Base-by-base conservation (phyloP, 352 stramenopile genomes). In the Globisporangium polare region DNA sequence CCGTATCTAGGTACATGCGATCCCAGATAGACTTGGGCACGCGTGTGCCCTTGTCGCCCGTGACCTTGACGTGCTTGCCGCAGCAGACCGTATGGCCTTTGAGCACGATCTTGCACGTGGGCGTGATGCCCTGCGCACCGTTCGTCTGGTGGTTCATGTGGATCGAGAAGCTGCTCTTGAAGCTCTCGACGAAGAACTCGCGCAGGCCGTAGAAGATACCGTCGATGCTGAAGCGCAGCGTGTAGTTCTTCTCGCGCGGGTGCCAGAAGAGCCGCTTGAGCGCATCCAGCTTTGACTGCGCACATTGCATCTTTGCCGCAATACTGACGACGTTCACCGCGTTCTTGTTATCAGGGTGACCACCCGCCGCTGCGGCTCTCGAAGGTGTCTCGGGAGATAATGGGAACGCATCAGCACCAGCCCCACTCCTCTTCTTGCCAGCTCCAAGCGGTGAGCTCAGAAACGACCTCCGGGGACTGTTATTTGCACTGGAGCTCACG, bases 1-100 rank as follows among this genome's bases (percentile, higher is more conserved):
- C 77, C 2, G 80, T 80, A 52, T 90, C 73, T 39, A 91, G 68
- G 60, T 88, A 88, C 82, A 92, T 90, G 27, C 74, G 69, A 27
- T 88, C 77, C 83, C 83, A 93, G n/a, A 90, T 71, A 6, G 81
- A 86, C 53, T 91, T 91, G 3, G 83, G 83, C 2, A 93, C 79
- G 9, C 83, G 80, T 18, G 83, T 93, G 5, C 81, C 83, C 46
- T 85, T 89, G 41, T 93, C 83, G 10, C 80, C 83, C 10, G 86
- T 69, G 55, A 93, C 77, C 55, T 93, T 93, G 13, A 90, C 78
- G 53, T 90, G 82, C 27, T 90, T 88, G 6, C 80, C 82, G 24
- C 78, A 80, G 52, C 76, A 87, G 2, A 90, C 75, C 0, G 75
- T 83, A 60, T 89, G 80, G 35, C 82, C 82, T 60, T 77, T 82